Evolutionary conservation across 2,329 filamentous ascomycete genomes (phyloP).

Genomic region (Penicillium hordei): DNA sequence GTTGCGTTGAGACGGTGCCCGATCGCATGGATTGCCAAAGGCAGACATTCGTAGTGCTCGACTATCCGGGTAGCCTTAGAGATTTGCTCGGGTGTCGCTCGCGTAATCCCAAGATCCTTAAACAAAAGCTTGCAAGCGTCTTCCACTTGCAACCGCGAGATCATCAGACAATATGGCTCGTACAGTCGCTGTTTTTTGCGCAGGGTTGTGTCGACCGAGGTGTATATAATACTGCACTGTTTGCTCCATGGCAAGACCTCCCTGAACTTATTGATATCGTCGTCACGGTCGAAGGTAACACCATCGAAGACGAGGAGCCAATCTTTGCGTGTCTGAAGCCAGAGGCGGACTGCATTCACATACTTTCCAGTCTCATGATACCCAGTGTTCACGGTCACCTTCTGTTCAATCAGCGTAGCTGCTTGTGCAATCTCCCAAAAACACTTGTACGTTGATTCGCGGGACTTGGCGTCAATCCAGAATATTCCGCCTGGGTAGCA

Average conservation of each 20-base stretch:
- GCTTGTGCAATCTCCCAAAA: slow-evolving; percentile 67
- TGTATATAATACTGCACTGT: slow-evolving; percentile 66
- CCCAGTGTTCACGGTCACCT: slow-evolving; percentile 38
- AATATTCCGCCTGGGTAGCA: slow-evolving; percentile 67
- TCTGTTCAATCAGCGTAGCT: slow-evolving; percentile 50
- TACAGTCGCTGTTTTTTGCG: slow-evolving; percentile 57
- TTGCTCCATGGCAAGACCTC: slow-evolving; percentile 64
- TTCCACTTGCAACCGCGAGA: slow-evolving; percentile 55
- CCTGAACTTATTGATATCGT: slow-evolving; percentile 51
- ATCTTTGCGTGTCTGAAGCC: slow-evolving; percentile 61
- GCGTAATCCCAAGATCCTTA: slow-evolving; percentile 60
- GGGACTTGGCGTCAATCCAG: slow-evolving; percentile 65
- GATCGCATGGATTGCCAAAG: slow-evolving; percentile 67
- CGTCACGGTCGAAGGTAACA: slow-evolving; percentile 60
- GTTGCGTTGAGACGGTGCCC: slow-evolving; percentile 62
- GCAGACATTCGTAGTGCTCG: slow-evolving; percentile 62
- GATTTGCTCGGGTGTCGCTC: slow-evolving; percentile 56
- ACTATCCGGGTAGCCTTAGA: slow-evolving; percentile 62
- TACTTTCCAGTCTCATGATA: slow-evolving; percentile 49
- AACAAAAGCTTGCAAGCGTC: slow-evolving; percentile 63
- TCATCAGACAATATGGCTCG: slow-evolving; percentile 59
- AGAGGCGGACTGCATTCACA: slow-evolving; percentile 58
- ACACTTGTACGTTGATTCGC: slow-evolving; percentile 59
- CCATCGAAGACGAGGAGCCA: slow-evolving; percentile 71
- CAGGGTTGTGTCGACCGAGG: slow-evolving; percentile 62